phyloP scores from a whole-genome alignment of 176 grass and related monocot species.

The Ampelocalamus luodianensis region DNA sequence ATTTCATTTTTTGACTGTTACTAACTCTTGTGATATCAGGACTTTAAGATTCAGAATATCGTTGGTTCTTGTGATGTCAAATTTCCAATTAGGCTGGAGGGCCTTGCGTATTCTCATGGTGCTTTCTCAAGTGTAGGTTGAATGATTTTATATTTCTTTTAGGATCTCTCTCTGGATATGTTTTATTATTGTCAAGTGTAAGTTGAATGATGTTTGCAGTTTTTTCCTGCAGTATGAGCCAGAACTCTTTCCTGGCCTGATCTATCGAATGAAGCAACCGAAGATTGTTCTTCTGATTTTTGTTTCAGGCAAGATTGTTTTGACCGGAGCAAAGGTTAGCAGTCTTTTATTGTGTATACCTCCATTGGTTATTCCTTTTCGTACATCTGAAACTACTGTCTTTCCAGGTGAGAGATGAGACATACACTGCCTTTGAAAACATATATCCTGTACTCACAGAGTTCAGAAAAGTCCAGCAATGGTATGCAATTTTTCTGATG shows the following conservation, averaged over 20 bases:
- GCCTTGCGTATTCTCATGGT: conserved; percentile 92
- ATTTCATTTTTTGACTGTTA: conserved; percentile 10
- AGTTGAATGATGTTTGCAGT: conserved; percentile 4
- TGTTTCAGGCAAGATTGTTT: conserved; percentile 97
- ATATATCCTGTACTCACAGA: conserved; percentile 90
- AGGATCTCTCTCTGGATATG: neutral
- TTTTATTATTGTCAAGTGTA: neutral
- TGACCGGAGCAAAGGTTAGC: conserved; percentile 89
- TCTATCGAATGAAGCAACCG: conserved; percentile 96
- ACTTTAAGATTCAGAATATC: conserved; percentile 98
- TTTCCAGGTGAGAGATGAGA: conserved; percentile 92
- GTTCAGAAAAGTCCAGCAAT: conserved; percentile 93
- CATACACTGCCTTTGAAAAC: conserved; percentile 93
- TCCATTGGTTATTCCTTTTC: neutral
- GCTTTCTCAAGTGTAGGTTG: conserved; percentile 92
- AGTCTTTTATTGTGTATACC: neutral
- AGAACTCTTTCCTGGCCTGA: conserved; percentile 90
- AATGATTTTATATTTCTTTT: conserved; percentile 28
- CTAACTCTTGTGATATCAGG: conserved; percentile 48
- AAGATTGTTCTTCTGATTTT: conserved; percentile 99
- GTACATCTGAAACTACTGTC: neutral
- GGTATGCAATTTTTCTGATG: conserved; percentile 49
- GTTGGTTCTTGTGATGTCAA: conserved; percentile 96
- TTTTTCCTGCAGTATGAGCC: conserved; percentile 73
- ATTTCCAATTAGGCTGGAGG: conserved; percentile 96